These are phyloP conservation scores for Cicer cuneatum DNA, from an alignment of 306 rosid species.

Conservation along the genomic window DNA sequence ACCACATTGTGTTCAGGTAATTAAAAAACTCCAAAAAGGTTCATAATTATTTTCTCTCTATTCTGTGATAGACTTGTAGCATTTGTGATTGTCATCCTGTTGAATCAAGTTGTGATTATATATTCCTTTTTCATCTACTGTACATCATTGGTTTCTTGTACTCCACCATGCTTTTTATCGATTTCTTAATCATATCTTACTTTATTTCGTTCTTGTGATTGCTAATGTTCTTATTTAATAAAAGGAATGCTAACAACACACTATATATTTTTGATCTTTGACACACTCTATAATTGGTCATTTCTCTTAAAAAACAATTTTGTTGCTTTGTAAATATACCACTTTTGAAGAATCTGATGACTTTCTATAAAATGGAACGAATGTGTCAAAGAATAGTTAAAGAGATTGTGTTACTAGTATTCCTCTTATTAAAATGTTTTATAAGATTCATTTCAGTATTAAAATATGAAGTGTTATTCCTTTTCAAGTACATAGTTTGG, in stretches of 20 bases:
- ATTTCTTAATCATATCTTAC: slow-evolving; percentile 18
- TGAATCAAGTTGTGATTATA: slow-evolving; percentile 4
- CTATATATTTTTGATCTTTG: neutral
- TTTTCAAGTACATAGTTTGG: neutral
- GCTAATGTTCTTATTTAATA: slow-evolving; percentile 16
- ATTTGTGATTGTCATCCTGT: slow-evolving; percentile 16
- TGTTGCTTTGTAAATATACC: neutral
- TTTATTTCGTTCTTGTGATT: slow-evolving; percentile 2
- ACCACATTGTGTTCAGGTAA: slow-evolving; percentile 95
- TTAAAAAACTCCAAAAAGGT: neutral
- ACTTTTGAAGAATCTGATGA: neutral
- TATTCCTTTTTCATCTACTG: neutral
- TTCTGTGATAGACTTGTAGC: slow-evolving; percentile 5
- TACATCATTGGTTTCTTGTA: slow-evolving; percentile 7
- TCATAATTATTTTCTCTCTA: slow-evolving; percentile 2
- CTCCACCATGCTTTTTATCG: slow-evolving; percentile 20
- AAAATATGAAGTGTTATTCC: slow-evolving; percentile 1
- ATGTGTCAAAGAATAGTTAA: neutral
- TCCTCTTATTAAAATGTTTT: slow-evolving; percentile 36
- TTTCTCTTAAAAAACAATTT: neutral
- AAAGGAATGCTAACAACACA: neutral
- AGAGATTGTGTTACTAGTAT: neutral
- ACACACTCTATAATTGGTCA: neutral
- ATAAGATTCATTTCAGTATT: slow-evolving; percentile 27
- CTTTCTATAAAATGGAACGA: neutral